A percentile compares a stretch with the other conserved stretches of the same genome.
Conservation (phyloP, 2,329 filamentous ascomycete genomes). For the Cordyceps sp. region DNA sequence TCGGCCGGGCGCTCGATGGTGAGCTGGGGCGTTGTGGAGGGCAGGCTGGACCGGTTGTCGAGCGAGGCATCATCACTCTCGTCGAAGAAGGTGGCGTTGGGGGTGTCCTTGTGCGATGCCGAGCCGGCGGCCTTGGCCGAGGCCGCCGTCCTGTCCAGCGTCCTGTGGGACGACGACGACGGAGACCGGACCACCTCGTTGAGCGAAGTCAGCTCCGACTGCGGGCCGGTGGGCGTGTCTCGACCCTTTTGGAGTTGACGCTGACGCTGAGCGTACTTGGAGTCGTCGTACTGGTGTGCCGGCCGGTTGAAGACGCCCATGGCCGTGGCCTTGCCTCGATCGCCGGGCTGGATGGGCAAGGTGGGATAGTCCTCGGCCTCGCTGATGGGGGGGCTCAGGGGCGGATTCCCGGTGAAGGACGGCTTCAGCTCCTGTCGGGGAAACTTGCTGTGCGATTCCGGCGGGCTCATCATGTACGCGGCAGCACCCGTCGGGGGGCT, state of each 20-base stretch:
- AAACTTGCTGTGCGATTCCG: slow-evolving; percentile 20
- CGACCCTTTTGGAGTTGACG: slow-evolving; percentile 63
- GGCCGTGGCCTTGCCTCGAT: slow-evolving; percentile 69
- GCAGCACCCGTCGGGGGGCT: slow-evolving; percentile 28
- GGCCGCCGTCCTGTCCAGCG: slow-evolving; percentile 17
- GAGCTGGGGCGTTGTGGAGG: slow-evolving; percentile 16
- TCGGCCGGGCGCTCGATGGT: slow-evolving; percentile 31
- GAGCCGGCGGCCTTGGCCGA: slow-evolving; percentile 15
- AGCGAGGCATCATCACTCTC: slow-evolving; percentile 23
- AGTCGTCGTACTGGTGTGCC: slow-evolving; percentile 62
- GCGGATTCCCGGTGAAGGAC: slow-evolving; percentile 17
- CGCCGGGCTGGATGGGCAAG: slow-evolving; percentile 55
- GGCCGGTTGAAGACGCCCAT: slow-evolving; percentile 51
- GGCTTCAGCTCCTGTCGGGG: slow-evolving; percentile 16
- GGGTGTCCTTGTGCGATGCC: slow-evolving; percentile 13
- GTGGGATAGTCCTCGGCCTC: slow-evolving; percentile 51
- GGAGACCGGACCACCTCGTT: slow-evolving; percentile 23
- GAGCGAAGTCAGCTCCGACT: slow-evolving; percentile 26
- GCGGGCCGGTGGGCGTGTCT: slow-evolving; percentile 37
- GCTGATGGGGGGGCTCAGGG: slow-evolving; percentile 42
- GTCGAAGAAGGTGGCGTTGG: slow-evolving; percentile 23
- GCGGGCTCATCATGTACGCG: slow-evolving; percentile 16
- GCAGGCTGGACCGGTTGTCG: slow-evolving; percentile 2
- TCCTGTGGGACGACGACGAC: slow-evolving; percentile 29
- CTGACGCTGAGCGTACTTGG: slow-evolving; percentile 69